Percentiles rank a stretch among this genome's conserved stretches.
Conservation (phyloP, 768 basidiomycete genomes). For the Russula earlei region DNA sequence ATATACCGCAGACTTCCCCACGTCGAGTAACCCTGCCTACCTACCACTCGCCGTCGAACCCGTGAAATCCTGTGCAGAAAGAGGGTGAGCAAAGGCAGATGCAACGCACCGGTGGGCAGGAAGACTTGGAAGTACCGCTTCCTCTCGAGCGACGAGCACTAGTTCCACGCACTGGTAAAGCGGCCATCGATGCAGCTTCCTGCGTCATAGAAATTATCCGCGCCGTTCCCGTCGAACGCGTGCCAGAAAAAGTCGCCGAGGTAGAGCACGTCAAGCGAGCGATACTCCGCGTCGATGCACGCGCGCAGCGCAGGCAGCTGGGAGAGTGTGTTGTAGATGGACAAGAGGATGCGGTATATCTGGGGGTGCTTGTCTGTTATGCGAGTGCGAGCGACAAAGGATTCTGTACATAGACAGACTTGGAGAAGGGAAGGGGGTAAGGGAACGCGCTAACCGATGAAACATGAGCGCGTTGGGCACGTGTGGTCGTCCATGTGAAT, state of each 20-base stretch:
- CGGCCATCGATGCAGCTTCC: conserved; percentile 80
- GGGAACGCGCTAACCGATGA: conserved; percentile 45
- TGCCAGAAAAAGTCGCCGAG: conserved; percentile 81
- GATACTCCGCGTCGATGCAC: conserved; percentile 79
- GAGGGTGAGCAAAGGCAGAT: neutral
- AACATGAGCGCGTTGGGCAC: conserved; percentile 79
- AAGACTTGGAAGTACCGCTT: conserved; percentile 78
- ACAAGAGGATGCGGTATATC: conserved; percentile 81
- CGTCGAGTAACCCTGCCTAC: neutral
- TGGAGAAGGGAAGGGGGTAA: no score
- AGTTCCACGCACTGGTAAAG: conserved; percentile 86
- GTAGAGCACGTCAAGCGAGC: conserved; percentile 57
- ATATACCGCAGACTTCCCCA: no score
- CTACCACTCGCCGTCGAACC: conserved; percentile 82
- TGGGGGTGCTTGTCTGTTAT: conserved; percentile 74
- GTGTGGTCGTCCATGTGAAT: conserved; percentile 84
- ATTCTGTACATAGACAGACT: no score
- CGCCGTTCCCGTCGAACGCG: conserved; percentile 85
- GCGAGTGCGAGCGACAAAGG: neutral
- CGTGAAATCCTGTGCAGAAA: conserved; percentile 52
- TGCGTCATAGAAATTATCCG: conserved; percentile 84
- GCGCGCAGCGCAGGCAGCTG: conserved; percentile 58
- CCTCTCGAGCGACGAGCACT: conserved; percentile 81
- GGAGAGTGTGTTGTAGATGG: conserved; percentile 72
- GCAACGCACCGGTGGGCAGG: conserved; percentile 54